A percentile compares a stretch with the other conserved stretches of the same genome.
These are phyloP conservation scores for Ceratobasidium sp. DNA, from an alignment of 1,284 basidiomycete genomes.

Conservation along the genomic window DNA sequence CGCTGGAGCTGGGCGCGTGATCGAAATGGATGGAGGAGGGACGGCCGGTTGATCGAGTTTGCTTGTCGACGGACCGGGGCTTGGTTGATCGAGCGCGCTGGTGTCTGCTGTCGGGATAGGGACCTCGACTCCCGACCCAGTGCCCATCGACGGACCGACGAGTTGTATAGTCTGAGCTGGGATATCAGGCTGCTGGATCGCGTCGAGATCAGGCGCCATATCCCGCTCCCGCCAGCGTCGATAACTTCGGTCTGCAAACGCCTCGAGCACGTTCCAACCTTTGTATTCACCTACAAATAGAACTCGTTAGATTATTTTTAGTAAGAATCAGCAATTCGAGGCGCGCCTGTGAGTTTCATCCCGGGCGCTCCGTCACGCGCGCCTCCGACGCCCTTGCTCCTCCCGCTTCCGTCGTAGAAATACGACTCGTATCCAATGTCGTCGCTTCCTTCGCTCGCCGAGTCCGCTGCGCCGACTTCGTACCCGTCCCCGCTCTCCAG, in stretches of 20 bases:
- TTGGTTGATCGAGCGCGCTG: slow-evolving; percentile 55
- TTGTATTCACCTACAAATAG: slow-evolving; percentile 84
- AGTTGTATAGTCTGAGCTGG: slow-evolving; percentile 53
- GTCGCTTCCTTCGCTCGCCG: slow-evolving; percentile 75
- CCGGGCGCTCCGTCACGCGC: slow-evolving; percentile 62
- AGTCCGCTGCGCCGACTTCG: slow-evolving; percentile 73
- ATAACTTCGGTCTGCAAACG: slow-evolving; percentile 89
- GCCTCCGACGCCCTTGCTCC: slow-evolving; percentile 81
- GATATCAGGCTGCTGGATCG: slow-evolving; percentile 3
- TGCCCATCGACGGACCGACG: slow-evolving; percentile 58
- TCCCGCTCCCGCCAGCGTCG: slow-evolving; percentile 87
- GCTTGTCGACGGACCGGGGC: slow-evolving; percentile 49
- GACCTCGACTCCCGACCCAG: slow-evolving; percentile 64
- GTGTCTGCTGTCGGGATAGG: slow-evolving; percentile 67
- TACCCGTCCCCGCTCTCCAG: slow-evolving; percentile 90
- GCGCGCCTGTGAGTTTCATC: slow-evolving; percentile 37
- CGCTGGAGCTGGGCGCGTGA: slow-evolving; percentile 77
- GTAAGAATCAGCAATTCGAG: background rate
- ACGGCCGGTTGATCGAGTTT: slow-evolving; percentile 56
- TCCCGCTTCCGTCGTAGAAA: slow-evolving; percentile 82
- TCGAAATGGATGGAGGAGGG: slow-evolving; percentile 65
- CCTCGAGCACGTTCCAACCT: slow-evolving; percentile 92
- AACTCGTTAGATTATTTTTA: slow-evolving; percentile 43
- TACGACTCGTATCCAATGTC: slow-evolving; percentile 86
- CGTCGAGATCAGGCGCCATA: slow-evolving; percentile 66